A percentile compares a stretch with the other conserved stretches of the same genome.
These are phyloP conservation scores for Hirschfeldia incana DNA, from an alignment of 345 rosid genomes.

Conservation along the genomic window DNA sequence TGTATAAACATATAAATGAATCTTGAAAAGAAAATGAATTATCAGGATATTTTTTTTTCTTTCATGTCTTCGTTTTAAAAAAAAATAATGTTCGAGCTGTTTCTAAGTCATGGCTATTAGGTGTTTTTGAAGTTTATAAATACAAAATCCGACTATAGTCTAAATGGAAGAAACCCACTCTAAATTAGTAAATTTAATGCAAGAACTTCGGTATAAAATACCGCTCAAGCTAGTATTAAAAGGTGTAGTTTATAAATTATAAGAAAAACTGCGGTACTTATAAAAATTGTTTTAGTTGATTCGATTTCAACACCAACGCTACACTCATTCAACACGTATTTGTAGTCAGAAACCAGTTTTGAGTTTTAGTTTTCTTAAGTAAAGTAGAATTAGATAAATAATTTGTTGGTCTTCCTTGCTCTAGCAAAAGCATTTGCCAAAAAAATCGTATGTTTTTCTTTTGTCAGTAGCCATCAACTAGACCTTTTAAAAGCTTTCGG, in stretches of 20 bases:
- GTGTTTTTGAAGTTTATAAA: not conserved
- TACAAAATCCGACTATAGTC: not conserved
- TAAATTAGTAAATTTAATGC: not conserved
- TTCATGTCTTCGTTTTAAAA: not conserved
- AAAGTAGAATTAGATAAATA: not conserved
- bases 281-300: not conserved
- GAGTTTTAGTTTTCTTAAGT: not conserved
- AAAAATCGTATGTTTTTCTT: too few species aligned
- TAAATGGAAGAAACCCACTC: conserved; percentile 4
- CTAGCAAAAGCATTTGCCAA: not conserved
- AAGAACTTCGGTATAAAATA: not conserved
- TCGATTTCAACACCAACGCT: not conserved
- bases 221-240: not conserved
- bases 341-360: not conserved
- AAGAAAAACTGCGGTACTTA: not conserved
- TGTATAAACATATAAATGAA: not conserved
- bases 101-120: too few species aligned
- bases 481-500: not conserved
- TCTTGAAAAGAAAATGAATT: not conserved
- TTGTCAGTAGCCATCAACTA: not conserved
- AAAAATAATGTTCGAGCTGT: too few species aligned
- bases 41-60: not conserved
- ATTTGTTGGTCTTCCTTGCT: not conserved
- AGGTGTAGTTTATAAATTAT: not conserved
- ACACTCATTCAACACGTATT: conserved; percentile 6